A percentile compares a stretch with the other conserved stretches of the same genome.
phyloP scores from a whole-genome alignment of 2,329 filamentous ascomycete species.

The Phialocephala sp. region DNA sequence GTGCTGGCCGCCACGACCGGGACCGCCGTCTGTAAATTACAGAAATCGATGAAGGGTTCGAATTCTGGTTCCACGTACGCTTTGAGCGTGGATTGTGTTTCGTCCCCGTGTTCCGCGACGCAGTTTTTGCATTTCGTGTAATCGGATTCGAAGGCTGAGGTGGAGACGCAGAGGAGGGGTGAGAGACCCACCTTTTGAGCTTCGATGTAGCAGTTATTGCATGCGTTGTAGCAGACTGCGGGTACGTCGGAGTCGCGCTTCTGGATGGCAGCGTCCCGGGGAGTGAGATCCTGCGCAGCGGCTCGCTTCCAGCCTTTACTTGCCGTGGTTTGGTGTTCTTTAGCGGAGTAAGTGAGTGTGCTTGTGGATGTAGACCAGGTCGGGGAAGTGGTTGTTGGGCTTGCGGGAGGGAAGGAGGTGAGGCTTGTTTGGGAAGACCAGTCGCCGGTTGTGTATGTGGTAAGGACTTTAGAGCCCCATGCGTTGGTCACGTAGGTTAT shows the following conservation, averaged over 20 bases:
- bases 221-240: slow-evolving; percentile 56
- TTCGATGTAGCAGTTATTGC: slow-evolving; percentile 56
- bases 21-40: slow-evolving; percentile 26
- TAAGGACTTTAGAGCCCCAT: slow-evolving; percentile 31
- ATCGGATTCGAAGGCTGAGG: slow-evolving; percentile 50
- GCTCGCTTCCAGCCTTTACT: slow-evolving; percentile 19
- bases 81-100: slow-evolving; percentile 22
- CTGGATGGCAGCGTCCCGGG: background rate
- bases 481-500: slow-evolving; percentile 42
- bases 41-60: slow-evolving; percentile 37
- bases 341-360: background rate
- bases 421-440: slow-evolving; percentile 58
- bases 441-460: slow-evolving; percentile 59
- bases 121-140: slow-evolving; percentile 47
- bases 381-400: slow-evolving; percentile 10
- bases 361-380: slow-evolving; percentile 10
- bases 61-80: slow-evolving; percentile 35
- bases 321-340: background rate
- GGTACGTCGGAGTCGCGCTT: slow-evolving; percentile 54
- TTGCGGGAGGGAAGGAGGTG: slow-evolving; percentile 45
- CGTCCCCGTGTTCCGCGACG: slow-evolving; percentile 26
- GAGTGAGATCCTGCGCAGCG: background rate
- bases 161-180: slow-evolving; percentile 49
- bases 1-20: slow-evolving; percentile 16
- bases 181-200: slow-evolving; percentile 55